Evolutionary conservation across 2,329 filamentous ascomycete genomes (phyloP).

Genomic region (Ascochyta clinopodiicola): DNA sequence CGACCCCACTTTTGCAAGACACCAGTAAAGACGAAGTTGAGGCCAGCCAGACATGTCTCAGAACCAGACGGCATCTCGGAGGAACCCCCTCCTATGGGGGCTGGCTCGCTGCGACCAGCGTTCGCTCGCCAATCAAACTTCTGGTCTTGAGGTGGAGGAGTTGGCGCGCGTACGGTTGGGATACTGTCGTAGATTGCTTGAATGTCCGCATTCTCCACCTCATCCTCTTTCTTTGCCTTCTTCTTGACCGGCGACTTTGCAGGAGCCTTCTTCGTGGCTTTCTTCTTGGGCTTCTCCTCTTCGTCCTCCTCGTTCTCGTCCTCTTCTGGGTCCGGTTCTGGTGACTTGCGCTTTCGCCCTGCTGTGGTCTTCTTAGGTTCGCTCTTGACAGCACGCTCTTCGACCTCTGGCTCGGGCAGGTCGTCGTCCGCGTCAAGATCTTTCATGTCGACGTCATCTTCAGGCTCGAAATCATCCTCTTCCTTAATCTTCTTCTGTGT

Average conservation of each 20-base stretch:
- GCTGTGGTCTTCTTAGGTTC: slow-evolving; percentile 49
- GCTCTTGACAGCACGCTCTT: slow-evolving; percentile 49
- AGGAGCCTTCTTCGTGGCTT: slow-evolving; percentile 45
- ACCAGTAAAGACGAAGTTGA: slow-evolving; percentile 95
- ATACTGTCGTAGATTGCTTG: slow-evolving; percentile 89
- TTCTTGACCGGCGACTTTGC: slow-evolving; percentile 63
- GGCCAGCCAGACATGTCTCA: slow-evolving; percentile 86
- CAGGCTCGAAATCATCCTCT: slow-evolving; percentile 51
- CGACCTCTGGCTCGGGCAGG: slow-evolving; percentile 53
- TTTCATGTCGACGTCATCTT: slow-evolving; percentile 62
- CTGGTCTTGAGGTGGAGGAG: slow-evolving; percentile 74
- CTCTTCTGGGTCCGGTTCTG: slow-evolving; percentile 58
- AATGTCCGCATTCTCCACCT: slow-evolving; percentile 72
- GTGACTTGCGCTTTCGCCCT: slow-evolving; percentile 63
- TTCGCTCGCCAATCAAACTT: slow-evolving; percentile 80
- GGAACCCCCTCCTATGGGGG: slow-evolving; percentile 66
- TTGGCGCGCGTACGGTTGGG: slow-evolving; percentile 80
- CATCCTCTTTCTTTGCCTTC: slow-evolving; percentile 69
- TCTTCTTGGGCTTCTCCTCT: slow-evolving; percentile 65
- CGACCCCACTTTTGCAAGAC: slow-evolving; percentile 80
- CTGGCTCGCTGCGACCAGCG: slow-evolving; percentile 65
- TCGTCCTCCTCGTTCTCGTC: slow-evolving; percentile 64
- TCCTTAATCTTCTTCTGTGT: slow-evolving; percentile 55
- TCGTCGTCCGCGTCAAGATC: slow-evolving; percentile 56
- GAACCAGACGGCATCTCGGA: slow-evolving; percentile 79